phyloP scores from a whole-genome alignment of 108 stramenopile species.

The Nitzschia sp. region DNA sequence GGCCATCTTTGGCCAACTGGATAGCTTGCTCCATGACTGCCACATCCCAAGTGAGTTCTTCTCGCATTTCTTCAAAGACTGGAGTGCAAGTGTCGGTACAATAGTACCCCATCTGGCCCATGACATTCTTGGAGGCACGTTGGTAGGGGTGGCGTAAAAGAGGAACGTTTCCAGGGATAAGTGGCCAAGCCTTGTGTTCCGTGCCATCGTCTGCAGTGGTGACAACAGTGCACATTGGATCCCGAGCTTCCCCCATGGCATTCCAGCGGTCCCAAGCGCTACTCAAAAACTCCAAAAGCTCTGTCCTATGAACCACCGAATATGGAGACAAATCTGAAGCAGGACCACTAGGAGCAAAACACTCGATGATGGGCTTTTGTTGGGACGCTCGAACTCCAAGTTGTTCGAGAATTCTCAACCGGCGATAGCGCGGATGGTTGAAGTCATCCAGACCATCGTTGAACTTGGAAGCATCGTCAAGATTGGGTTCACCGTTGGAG shows the following conservation, averaged over 20 bases:
- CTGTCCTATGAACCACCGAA: slow-evolving; percentile 20
- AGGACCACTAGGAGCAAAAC: slow-evolving; percentile 6
- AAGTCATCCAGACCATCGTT: slow-evolving; percentile 54
- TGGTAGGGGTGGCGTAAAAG: slow-evolving; percentile 43
- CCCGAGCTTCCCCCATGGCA: slow-evolving; percentile 36
- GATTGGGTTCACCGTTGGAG: slow-evolving; percentile 3
- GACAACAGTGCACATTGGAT: slow-evolving; percentile 11
- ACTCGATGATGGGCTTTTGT: background rate
- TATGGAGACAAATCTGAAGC: slow-evolving; percentile 19
- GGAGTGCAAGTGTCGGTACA: slow-evolving; percentile 74
- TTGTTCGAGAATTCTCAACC: slow-evolving; percentile 51
- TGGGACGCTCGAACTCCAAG: slow-evolving; percentile 3
- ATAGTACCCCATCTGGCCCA: slow-evolving; percentile 78
- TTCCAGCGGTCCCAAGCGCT: slow-evolving; percentile 49
- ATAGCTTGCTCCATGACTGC: slow-evolving; percentile 39
- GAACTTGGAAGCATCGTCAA: slow-evolving; percentile 3
- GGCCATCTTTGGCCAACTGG: slow-evolving; percentile 13
- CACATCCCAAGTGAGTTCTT: slow-evolving; percentile 66
- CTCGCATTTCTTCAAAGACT: slow-evolving; percentile 44
- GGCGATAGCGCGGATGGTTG: slow-evolving; percentile 69
- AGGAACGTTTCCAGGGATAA: slow-evolving; percentile 43
- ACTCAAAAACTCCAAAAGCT: slow-evolving; percentile 41
- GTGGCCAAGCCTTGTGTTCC: slow-evolving; percentile 1
- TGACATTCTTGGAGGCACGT: slow-evolving; percentile 61
- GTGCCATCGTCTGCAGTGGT: background rate